Evolutionary conservation across 371 early-diverging fungal genomes (phyloP), one percentile per base, ranked within the genome.

Genomic region (Mortierella sp.): DNA sequence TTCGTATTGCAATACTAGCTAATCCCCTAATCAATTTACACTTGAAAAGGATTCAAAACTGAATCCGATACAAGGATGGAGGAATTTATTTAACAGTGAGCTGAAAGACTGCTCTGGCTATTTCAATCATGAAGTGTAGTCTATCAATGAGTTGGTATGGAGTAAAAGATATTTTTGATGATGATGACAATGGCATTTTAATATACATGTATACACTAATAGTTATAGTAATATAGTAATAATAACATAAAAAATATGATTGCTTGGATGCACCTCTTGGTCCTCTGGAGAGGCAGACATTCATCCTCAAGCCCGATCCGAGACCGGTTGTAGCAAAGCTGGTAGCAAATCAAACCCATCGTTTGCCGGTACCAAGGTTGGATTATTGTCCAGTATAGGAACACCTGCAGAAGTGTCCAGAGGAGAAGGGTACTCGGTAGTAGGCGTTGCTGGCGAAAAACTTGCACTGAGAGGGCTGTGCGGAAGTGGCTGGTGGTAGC

Each of bases 391-490:
- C 16, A 28, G 28, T 26, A 12, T 8, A 28, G 8, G 39, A 6
- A 26, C 26, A 26, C 24, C 39, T 18, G 28, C 62, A 3, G 66
- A 57, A 3, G 52, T 35, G 9, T 60, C 57, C 58, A 69, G 35
- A 3, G 69, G 75, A 0, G 64, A 74, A 1, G 60, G 45, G 8
- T 62, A 28, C 10, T 37, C 57, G 9, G 62, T 43, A 49, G 47
- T 35, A 9, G 66, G 20, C 2, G 75, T 51, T 1, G 45, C 30
- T 35, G 75, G 57, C 5, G 66, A 64, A 22, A 65, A 62, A 1
- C 70, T 61, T 2, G 59, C 28, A 32, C 70, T 70, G 35, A 75
- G 66, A 2, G 69, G 63, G 28, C 75, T 64, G 20, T 68, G 65
- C 8, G 68, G 0, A 22, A 51, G 58, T 49, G 57, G 28, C 14